Evolutionary conservation across 768 basidiomycete species (phyloP).

Genomic region (Rhodotorula babjevae): DNA sequence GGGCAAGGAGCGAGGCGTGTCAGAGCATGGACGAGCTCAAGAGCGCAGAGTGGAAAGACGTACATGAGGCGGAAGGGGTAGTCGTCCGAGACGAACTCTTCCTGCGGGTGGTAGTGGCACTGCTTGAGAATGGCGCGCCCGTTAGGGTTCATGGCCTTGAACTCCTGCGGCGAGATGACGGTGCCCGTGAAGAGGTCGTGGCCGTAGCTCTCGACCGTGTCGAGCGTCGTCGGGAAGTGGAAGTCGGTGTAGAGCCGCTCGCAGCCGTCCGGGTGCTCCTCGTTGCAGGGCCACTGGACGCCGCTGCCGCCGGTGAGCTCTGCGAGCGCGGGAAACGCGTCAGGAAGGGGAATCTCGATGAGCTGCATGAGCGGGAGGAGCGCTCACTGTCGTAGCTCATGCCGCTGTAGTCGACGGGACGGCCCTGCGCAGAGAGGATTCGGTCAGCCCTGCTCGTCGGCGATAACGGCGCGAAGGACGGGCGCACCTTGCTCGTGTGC

Average conservation of each 20-base stretch:
- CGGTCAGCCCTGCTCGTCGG: not conserved
- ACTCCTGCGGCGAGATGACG: slow-evolving; percentile 28
- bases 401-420: slow-evolving; percentile 37
- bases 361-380: not conserved
- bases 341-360: too few species aligned
- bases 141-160: slow-evolving; percentile 35
- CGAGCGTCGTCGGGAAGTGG: slow-evolving; percentile 34
- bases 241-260: slow-evolving; percentile 34
- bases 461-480: not conserved
- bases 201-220: slow-evolving; percentile 31
- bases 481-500: slow-evolving; percentile 19
- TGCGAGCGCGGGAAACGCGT: not conserved
- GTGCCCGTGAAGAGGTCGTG: slow-evolving; percentile 37
- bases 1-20: not conserved
- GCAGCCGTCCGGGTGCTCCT: slow-evolving; percentile 23
- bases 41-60: slow-evolving; percentile 27
- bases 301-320: slow-evolving; percentile 37
- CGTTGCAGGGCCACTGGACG: slow-evolving; percentile 42
- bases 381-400: slow-evolving; percentile 21
- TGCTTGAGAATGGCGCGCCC: slow-evolving; percentile 38
- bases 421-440: not conserved
- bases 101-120: slow-evolving; percentile 29
- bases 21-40: too few species aligned
- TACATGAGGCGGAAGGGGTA: slow-evolving; percentile 35
- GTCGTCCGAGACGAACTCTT: slow-evolving; percentile 30